phyloP scores from a whole-genome alignment of 805 yeast genomes.

The Cyberlindnera euphorbiiphila region DNA sequence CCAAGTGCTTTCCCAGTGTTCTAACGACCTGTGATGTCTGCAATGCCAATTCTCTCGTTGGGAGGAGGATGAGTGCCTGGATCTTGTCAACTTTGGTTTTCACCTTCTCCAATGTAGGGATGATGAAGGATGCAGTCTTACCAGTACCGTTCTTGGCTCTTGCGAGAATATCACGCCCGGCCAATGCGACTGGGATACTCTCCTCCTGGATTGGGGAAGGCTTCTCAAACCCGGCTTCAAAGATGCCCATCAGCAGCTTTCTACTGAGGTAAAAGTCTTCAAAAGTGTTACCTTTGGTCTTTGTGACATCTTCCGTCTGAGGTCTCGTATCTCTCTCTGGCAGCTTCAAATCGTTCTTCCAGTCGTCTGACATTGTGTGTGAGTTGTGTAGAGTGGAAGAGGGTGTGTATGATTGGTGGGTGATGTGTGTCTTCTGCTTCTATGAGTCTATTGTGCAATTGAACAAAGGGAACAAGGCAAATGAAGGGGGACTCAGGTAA shows the following conservation, averaged over 20 bases:
- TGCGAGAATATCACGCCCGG: slow-evolving; percentile 94
- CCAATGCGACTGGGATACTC: slow-evolving; percentile 89
- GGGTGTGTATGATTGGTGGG: neutral
- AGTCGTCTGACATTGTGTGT: slow-evolving; percentile 44
- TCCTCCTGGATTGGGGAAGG: slow-evolving; percentile 99
- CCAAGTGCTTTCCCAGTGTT: slow-evolving; percentile 91
- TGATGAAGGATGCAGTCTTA: slow-evolving; percentile 95
- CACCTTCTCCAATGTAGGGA: slow-evolving; percentile 85
- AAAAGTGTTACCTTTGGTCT: slow-evolving; percentile 84
- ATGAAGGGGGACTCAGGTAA: too few species aligned
- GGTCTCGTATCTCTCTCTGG: slow-evolving; percentile 91
- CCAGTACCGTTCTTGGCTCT: slow-evolving; percentile 99
- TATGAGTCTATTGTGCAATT: too few species aligned
- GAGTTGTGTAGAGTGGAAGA: neutral
- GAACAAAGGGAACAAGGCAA: too few species aligned
- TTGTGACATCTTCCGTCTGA: slow-evolving; percentile 93
- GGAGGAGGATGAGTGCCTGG: slow-evolving; percentile 91
- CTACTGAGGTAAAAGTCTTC: slow-evolving; percentile 91
- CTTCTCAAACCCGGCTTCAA: slow-evolving; percentile 97
- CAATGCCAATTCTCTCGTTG: slow-evolving; percentile 95
- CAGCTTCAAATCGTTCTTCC: slow-evolving; percentile 72
- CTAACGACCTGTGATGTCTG: slow-evolving; percentile 97
- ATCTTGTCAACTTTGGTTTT: slow-evolving; percentile 81
- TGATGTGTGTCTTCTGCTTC: neutral
- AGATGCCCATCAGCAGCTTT: slow-evolving; percentile 95